Evolutionary conservation across 768 basidiomycete genomes (phyloP), one percentile per base, ranked within the genome.

Genomic region (Agrocybe praecox): DNA sequence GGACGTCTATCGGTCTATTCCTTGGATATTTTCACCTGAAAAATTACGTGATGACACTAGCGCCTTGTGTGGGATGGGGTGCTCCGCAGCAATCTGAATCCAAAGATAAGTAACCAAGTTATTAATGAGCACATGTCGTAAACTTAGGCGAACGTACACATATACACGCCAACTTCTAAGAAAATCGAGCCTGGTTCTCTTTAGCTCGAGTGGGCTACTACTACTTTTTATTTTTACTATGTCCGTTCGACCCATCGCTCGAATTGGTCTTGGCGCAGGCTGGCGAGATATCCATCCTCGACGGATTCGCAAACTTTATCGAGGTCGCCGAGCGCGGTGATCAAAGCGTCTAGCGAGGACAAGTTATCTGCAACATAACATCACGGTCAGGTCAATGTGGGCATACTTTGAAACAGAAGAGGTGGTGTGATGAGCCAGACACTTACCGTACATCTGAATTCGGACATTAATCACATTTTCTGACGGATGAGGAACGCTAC

Each of bases 381-480:
- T 29, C 42, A 47, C n/a, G 22, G 33, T 22, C 23, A 24, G 46
- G 19, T 58, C 23, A 29, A 17, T 23, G 57, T 26, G 52, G 18
- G 21, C 47, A 12, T 40, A n/a, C n/a, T 40, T 46, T n/a, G 46
- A 40, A 45, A 33, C 50, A 34, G 56, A 52, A 56, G 18, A 23
- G 36, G n/a, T 40, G 36, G 26, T 29, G 26, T 29, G 26, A 29
- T 29, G 4, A 9, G 9, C 9, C 26, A 29, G 19, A 4, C 23
- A 79, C 94, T 59, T 65, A 98, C 95, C 95, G 64, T 98, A 97
- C 96, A 98, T 98, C 83, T 98, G 96, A 58, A 98, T 94, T n/a
- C 97, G 91, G 23, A 98, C 76, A 66, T 98, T 92, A 65, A 99
- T 97, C 64, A 90, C 88, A 63, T 93, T 91, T 77, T 99, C 97